These are phyloP conservation scores for Tricholoma flavovirens DNA, from an alignment of 768 basidiomycete species.

Conservation along the genomic window DNA sequence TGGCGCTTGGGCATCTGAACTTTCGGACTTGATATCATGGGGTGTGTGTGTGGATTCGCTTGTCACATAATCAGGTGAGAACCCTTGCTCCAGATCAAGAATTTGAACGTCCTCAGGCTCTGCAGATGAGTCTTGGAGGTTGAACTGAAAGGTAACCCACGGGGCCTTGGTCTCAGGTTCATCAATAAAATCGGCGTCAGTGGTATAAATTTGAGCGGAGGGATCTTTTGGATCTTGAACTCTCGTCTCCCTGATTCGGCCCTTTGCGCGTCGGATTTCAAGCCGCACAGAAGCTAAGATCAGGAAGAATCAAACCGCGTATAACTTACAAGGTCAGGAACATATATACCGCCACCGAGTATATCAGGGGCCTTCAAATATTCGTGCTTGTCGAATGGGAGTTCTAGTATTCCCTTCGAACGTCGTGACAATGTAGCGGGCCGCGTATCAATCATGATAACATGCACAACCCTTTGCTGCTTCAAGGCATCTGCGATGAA, in stretches of 20 bases:
- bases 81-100: too few species aligned
- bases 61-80: background rate
- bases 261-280: background rate
- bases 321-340: background rate
- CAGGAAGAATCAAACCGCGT: background rate
- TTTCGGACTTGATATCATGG: background rate
- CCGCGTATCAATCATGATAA: background rate
- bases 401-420: background rate
- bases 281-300: background rate
- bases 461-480: background rate
- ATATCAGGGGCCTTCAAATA: background rate
- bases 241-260: background rate
- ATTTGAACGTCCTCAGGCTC: background rate
- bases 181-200: background rate
- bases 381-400: background rate
- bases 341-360: background rate
- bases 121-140: background rate
- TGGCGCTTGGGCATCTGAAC: background rate
- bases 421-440: background rate
- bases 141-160: background rate
- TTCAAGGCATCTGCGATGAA: background rate
- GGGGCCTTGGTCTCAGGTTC: background rate
- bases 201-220: background rate
- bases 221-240: background rate
- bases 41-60: background rate